Conservation (phyloP, 768 basidiomycete species). For the Antrodiella citrinella region DNA sequence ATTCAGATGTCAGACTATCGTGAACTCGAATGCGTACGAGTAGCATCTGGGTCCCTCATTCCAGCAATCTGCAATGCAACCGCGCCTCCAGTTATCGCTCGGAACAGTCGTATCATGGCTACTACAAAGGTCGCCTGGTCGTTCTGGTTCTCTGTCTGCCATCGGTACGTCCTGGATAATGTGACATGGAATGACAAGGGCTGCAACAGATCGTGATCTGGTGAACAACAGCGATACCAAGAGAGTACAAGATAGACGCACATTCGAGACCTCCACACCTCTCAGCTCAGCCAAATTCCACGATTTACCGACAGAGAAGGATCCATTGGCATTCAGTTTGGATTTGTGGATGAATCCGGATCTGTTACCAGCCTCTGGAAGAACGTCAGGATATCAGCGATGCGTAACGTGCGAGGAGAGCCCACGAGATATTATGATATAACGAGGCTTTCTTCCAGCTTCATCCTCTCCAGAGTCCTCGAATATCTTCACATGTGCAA, state of each 20-base stretch:
- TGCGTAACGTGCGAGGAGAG: conserved; percentile 22
- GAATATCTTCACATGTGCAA: conserved; percentile 88
- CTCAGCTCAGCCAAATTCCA: conserved; percentile 84
- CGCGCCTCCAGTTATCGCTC: conserved; percentile 25
- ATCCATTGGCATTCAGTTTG: conserved; percentile 88
- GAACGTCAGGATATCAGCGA: no score
- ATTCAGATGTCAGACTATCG: no score
- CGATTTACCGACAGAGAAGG: conserved; percentile 96
- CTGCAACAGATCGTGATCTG: conserved; percentile 34
- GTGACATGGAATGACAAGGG: conserved; percentile 69
- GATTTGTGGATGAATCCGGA: conserved; percentile 88
- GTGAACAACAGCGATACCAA: conserved; percentile 15
- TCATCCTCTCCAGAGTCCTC: conserved; percentile 71
- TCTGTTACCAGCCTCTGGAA: conserved; percentile 50
- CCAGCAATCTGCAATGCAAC: conserved; percentile 51
- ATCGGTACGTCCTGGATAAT: conserved; percentile 82
- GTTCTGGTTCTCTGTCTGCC: conserved; percentile 69
- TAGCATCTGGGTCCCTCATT: conserved; percentile 33
- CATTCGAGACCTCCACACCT: conserved; percentile 66
- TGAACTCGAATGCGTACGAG: conserved; percentile 29
- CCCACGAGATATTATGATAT: conserved; percentile 86
- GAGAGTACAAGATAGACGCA: conserved; percentile 41
- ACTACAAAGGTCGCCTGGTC: conserved; percentile 74
- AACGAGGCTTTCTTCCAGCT: conserved; percentile 76
- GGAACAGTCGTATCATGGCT: conserved; percentile 57